A percentile compares a stretch with the other conserved stretches of the same genome.
phyloP scores from a whole-genome alignment of 1,284 basidiomycete species.

The Inonotus hispidus region DNA sequence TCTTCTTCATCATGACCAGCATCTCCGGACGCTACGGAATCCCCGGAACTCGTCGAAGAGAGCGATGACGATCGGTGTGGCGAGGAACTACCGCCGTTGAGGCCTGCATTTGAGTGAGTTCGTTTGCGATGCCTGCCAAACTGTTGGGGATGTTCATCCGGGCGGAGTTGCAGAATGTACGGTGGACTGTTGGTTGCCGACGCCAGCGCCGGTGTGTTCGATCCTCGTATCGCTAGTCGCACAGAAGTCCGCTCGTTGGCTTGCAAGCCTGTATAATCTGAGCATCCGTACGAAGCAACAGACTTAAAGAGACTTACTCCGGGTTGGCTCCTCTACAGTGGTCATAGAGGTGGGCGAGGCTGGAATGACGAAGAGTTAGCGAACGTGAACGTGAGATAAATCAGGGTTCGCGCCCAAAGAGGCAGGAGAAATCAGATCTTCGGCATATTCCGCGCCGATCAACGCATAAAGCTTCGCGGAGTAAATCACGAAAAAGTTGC shows the following conservation, averaged over 20 bases:
- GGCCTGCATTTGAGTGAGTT: conserved; percentile 7
- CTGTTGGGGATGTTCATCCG: conserved; percentile 11
- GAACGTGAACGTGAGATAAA: not conserved
- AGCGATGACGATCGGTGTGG: conserved; percentile 17
- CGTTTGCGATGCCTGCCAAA: conserved; percentile 9
- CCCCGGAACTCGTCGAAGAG: conserved; percentile 25
- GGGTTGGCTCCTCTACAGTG: not conserved
- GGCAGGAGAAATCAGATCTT: not conserved
- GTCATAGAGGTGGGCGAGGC: not conserved
- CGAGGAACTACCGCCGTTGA: not conserved
- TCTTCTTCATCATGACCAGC: conserved; percentile 31
- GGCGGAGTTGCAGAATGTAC: conserved; percentile 22
- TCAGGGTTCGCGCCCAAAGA: not conserved
- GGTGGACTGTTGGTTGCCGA: conserved; percentile 21
- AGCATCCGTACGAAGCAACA: not conserved
- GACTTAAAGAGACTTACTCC: not conserved
- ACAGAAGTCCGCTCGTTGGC: conserved; percentile 46
- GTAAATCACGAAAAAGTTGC: not conserved
- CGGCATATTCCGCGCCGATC: not conserved
- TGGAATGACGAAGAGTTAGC: not conserved
- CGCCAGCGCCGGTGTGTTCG: conserved; percentile 25
- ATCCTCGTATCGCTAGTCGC: conserved; percentile 49
- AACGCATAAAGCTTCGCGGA: conserved; percentile 15
- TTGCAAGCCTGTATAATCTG: conserved; percentile 28
- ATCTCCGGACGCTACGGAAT: conserved; percentile 34